These are phyloP conservation scores for Sanghuangporus weigelae DNA, from an alignment of 1,284 basidiomycete genomes.

Conservation along the genomic window DNA sequence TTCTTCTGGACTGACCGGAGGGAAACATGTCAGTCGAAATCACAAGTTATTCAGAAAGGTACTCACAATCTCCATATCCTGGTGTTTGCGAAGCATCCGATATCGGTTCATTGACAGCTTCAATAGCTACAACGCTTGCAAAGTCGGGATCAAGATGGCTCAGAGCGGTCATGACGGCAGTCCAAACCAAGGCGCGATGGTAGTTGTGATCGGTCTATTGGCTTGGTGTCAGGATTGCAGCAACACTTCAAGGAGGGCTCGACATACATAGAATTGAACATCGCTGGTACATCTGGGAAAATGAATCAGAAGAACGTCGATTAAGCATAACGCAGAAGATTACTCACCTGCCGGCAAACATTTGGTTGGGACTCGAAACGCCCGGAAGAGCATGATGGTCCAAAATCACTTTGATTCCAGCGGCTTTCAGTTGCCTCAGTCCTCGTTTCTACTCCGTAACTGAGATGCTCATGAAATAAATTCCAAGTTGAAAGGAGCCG, in stretches of 20 bases:
- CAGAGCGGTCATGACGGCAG: constrained; percentile 68
- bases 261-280: constrained; percentile 66
- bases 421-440: constrained; percentile 48
- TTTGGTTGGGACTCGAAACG: constrained; percentile 50
- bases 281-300: constrained; percentile 52
- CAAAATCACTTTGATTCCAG: constrained; percentile 61
- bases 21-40: constrained; percentile 2
- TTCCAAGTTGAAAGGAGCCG: constrained; percentile 18
- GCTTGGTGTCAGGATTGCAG: background rate
- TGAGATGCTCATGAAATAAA: background rate
- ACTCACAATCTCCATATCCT: constrained; percentile 59
- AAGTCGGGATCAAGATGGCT: constrained; percentile 66
- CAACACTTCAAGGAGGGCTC: background rate
- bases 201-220: constrained; percentile 63
- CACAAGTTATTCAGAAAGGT: background rate
- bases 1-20: constrained; percentile 55
- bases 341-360: constrained; percentile 60
- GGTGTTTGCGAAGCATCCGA: constrained; percentile 63
- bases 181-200: constrained; percentile 70
- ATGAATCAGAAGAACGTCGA: background rate
- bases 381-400: constrained; percentile 78
- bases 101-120: constrained; percentile 74
- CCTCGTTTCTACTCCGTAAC: constrained; percentile 46
- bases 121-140: constrained; percentile 58
- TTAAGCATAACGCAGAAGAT: constrained; percentile 4